A percentile compares a stretch with the other conserved stretches of the same genome.
Evolutionary conservation across 257 asterid genomes (phyloP).

Genomic region (Henckelia pumila): DNA sequence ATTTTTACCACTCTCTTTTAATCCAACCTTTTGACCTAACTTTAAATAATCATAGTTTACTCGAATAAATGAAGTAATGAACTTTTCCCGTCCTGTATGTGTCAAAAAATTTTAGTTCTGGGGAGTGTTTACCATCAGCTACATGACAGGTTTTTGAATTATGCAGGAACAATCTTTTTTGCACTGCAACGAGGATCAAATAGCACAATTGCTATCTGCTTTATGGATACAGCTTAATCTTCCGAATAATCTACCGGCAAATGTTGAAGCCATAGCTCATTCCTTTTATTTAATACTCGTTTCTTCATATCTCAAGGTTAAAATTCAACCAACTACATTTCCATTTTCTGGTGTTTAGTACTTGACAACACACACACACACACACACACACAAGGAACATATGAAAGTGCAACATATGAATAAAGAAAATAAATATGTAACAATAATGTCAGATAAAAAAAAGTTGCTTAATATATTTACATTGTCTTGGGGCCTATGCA

Average conservation of each 20-base stretch:
- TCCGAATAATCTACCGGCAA: slow-evolving; percentile 79
- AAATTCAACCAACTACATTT: background rate
- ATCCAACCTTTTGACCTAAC: background rate
- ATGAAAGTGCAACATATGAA: background rate
- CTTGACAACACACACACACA: no score
- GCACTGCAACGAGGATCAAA: slow-evolving; percentile 84
- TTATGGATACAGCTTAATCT: slow-evolving; percentile 82
- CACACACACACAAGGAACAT: no score
- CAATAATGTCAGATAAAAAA: no score
- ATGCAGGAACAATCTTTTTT: slow-evolving; percentile 70
- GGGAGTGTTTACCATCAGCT: background rate
- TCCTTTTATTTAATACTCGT: slow-evolving; percentile 76
- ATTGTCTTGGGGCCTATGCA: background rate
- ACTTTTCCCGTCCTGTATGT: background rate
- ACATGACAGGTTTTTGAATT: slow-evolving; percentile 21
- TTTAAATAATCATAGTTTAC: background rate
- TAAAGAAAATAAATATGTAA: background rate
- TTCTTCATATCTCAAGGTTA: slow-evolving; percentile 68
- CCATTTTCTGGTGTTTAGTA: background rate
- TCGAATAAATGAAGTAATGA: background rate
- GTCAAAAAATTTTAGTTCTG: slow-evolving; percentile 10
- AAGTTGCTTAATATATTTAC: background rate
- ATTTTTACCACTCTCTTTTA: background rate
- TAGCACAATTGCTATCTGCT: slow-evolving; percentile 74
- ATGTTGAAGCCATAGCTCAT: slow-evolving; percentile 90